A percentile compares a stretch with the other conserved stretches of the same genome.
Evolutionary conservation across 1,284 basidiomycete species (phyloP).

Genomic region (Trametes sp.): DNA sequence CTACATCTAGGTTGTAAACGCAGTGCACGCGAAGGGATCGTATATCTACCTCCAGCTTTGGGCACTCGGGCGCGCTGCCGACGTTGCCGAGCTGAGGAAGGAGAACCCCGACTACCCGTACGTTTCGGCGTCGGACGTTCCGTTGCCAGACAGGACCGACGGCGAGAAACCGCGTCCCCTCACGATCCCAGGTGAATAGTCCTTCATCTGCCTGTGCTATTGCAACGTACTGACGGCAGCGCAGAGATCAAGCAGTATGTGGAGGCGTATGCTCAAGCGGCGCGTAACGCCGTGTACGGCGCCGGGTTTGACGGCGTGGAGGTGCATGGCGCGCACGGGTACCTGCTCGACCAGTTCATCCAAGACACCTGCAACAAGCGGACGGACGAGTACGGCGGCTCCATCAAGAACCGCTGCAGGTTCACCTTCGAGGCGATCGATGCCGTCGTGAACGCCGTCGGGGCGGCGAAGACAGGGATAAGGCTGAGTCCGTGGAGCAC

Average conservation of each 20-base stretch:
- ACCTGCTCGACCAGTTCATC: slow-evolving; percentile 52
- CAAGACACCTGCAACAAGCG: slow-evolving; percentile 58
- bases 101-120: slow-evolving; percentile 40
- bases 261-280: slow-evolving; percentile 46
- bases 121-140: slow-evolving; percentile 51
- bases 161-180: slow-evolving; percentile 43
- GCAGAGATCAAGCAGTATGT: slow-evolving; percentile 54
- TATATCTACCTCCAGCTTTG: slow-evolving; percentile 57
- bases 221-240: not conserved
- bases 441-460: slow-evolving; percentile 55
- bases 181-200: slow-evolving; percentile 37
- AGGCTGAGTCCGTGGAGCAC: slow-evolving; percentile 61
- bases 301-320: slow-evolving; percentile 58
- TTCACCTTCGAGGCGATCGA: slow-evolving; percentile 60
- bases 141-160: slow-evolving; percentile 39
- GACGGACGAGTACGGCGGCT: slow-evolving; percentile 67
- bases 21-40: slow-evolving; percentile 44
- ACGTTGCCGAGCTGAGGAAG: slow-evolving; percentile 36
- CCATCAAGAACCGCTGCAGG: slow-evolving; percentile 58
- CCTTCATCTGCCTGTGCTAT: not conserved
- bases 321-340: slow-evolving; percentile 46
- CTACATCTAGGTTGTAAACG: slow-evolving; percentile 21
- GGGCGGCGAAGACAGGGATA: slow-evolving; percentile 52
- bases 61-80: slow-evolving; percentile 53
- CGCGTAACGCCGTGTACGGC: slow-evolving; percentile 49